A percentile compares a stretch with the other conserved stretches of the same genome.
Evolutionary conservation across 768 basidiomycete species (phyloP).

Genomic region (Boletus sp.): DNA sequence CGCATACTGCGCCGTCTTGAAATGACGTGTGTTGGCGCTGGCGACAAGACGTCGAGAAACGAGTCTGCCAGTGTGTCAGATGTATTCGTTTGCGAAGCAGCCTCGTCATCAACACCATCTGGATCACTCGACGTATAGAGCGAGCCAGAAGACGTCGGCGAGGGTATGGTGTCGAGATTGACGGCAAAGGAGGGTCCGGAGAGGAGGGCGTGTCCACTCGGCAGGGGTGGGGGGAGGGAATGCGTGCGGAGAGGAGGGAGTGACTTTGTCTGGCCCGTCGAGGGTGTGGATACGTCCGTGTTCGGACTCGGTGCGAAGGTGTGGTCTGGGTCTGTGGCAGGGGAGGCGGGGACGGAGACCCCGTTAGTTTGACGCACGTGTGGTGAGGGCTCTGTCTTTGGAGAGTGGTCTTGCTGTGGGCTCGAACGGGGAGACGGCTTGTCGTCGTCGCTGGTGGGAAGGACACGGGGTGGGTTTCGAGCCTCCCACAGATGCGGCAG

Average conservation of each 20-base stretch:
- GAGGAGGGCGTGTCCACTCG: neutral
- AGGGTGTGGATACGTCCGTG: neutral
- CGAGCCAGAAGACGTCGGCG: neutral
- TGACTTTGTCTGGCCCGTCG: neutral
- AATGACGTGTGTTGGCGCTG: conserved; percentile 5
- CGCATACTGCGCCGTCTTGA: conserved; percentile 19
- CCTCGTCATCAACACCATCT: neutral
- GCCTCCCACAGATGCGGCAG: neutral
- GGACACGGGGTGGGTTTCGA: neutral
- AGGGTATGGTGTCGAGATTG: neutral
- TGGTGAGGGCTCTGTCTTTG: neutral
- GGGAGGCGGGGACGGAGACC: neutral
- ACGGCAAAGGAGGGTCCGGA: neutral
- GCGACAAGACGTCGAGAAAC: conserved; percentile 20
- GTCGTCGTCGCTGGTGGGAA: neutral
- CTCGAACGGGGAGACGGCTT: neutral
- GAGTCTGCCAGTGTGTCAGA: conserved; percentile 14
- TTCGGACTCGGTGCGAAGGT: neutral
- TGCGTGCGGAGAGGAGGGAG: conserved; percentile 7
- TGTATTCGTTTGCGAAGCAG: neutral
- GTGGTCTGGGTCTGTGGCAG: neutral
- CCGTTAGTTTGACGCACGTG: neutral
- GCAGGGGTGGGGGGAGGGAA: conserved; percentile 9
- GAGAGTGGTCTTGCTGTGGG: neutral
- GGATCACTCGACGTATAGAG: neutral